Evolutionary conservation across 768 basidiomycete species (phyloP), one percentile per base, ranked within the genome.

Genomic region (Russula lepida): DNA sequence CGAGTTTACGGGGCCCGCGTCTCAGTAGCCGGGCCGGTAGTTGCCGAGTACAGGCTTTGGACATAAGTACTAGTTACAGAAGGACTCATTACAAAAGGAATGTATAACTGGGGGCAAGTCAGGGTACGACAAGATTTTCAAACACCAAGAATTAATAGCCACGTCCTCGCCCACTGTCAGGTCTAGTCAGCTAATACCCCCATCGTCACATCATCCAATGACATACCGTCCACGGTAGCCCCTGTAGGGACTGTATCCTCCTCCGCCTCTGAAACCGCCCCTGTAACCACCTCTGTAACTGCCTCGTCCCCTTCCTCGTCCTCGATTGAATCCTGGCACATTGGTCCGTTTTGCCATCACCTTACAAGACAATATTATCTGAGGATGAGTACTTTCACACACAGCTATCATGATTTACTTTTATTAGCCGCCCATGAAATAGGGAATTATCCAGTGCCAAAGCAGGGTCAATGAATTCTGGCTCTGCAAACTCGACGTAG

Each of bases 401-500:
- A 1, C 15, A 13, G 19, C n/a, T 15, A 44, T 9, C n/a, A 27
- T n/a, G 8, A 69, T 80, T 59, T 64, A 92, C 95, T 78, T 95
- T 95, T 72, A 99, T 87, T 70, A 95, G 74, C 67, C 97, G 83
- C 27, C 93, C 94, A 58, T 89, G 84, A 81, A 99, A 97, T 68
- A 95, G 74, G n/a, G 91, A 94, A 68, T 98, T 95, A 74, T 98
- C 93, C 79, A 99, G 81, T 15, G 94, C 86, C 64, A 97, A 70
- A 13, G 95, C 94, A 62, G 92, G 87, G 68, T 92, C 88, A 65
- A 98, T 88, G 66, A 91, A 86, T 60, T 90, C 86, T 41, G 94
- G 81, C 69, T 97, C 94, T 68, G 97, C 86, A 73, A 99, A 99
- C 73, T 99, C 97, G 47, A 99, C 95, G 77, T 99, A 99, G 56